A percentile compares a stretch with the other conserved stretches of the same genome.
Evolutionary conservation across 2,329 filamentous ascomycete genomes (phyloP).

Genomic region (Neofusicoccum parvum): DNA sequence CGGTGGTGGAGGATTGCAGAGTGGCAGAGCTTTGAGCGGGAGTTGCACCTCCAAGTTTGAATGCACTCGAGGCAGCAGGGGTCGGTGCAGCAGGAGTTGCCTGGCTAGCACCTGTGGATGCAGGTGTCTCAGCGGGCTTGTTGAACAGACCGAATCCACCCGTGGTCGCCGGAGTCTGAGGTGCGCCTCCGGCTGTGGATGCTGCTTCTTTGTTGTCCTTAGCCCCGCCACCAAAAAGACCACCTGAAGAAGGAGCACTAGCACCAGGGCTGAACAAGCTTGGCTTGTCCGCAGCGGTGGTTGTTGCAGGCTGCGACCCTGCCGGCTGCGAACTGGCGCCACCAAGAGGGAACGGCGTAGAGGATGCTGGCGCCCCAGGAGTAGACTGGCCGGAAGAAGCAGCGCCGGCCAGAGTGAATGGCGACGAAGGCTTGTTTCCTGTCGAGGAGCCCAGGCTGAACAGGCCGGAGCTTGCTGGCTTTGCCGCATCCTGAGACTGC

Average conservation of each 20-base stretch:
- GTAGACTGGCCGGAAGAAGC: neutral
- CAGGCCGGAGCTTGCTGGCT: neutral
- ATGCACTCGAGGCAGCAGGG: neutral
- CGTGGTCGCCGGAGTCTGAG: conserved; percentile 21
- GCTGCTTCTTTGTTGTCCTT: conserved; percentile 22
- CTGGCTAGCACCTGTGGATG: neutral
- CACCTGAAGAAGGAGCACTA: neutral
- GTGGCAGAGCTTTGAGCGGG: conserved; percentile 14
- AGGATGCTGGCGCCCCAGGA: conserved; percentile 15
- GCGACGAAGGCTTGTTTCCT: conserved; percentile 32
- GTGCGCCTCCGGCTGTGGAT: conserved; percentile 29
- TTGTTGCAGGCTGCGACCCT: neutral
- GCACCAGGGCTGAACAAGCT: conserved; percentile 19
- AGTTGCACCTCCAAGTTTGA: neutral
- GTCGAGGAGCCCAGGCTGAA: conserved; percentile 23
- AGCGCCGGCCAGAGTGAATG: conserved; percentile 31
- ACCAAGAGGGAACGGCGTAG: neutral
- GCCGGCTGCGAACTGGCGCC: neutral
- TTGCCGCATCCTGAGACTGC: conserved; percentile 1
- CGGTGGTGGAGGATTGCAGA: neutral
- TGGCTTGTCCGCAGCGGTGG: neutral
- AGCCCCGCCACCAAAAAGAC: conserved; percentile 23
- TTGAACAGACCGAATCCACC: conserved; percentile 14
- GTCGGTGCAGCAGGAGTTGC: conserved; percentile 1
- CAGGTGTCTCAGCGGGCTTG: conserved; percentile 9